Base-by-base conservation (phyloP, 768 basidiomycete species). In the Strobilomyces echinocephalus region DNA sequence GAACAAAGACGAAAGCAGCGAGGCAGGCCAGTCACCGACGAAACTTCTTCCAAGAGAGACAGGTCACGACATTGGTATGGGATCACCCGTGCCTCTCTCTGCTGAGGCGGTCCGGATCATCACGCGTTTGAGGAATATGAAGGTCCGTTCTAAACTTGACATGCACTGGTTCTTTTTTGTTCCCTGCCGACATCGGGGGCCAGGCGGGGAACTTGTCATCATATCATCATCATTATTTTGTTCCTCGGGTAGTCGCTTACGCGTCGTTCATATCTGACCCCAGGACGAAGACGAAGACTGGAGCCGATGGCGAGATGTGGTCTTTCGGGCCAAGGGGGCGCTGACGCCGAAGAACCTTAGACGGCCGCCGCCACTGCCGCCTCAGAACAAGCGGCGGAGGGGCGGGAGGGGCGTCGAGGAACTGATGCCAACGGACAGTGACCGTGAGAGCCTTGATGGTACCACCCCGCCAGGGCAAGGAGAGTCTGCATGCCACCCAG, bases 201-300 rank as follows among this genome's bases (percentile, higher is more conserved):
- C 24, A 38, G 46, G 35, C 45, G 21, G 30, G 26, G 36, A 52
- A n/a, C n/a, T 53, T 46, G 46, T 49, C 45, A 52, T 30, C 30
- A 30, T 24, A 24, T 30, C 30, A 30, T 30, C 30, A 30, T 30
- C 9, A 30, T 30, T 6, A 30, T 30, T 30, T 33, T 15, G n/a
- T 36, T 21, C 46, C 16, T 50, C 28, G 33, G 21, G 20, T 33
- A 46, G 20, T 16, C 8, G 6, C 48, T 64, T 52, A 58, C 46
- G 30, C 54, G 43, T 24, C 10, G 18, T 49, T 53, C 43, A 44
- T 50, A 7, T 5, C 15, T 33, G 7, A 24, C 24, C n/a, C 16
- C 50, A 90, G 86, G 91, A 95, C 63, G 86, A 89, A 71, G 80
- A 83, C 52, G 91, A 95, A 64, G 91, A 94, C 60, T 91, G 87